Base-by-base conservation (phyloP, 352 stramenopile genomes). In the Phytophthora sansomeana region DNA sequence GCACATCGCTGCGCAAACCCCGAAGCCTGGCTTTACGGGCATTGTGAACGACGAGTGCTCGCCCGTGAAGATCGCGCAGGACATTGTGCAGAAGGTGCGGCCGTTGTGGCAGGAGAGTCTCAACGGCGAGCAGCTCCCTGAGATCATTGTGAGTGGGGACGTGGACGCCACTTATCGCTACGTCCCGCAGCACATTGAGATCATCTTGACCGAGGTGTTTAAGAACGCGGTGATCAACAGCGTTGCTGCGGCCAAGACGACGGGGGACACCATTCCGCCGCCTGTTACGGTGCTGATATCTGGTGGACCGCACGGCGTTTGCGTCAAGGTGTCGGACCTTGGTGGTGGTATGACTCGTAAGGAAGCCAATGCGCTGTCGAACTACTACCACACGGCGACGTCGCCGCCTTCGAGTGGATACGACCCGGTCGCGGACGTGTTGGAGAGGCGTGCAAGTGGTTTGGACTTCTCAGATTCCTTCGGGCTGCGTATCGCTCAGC, bases 401-500 rank as follows among this genome's bases (percentile, higher is more conserved):
- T 59, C 56, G 0, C 56, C 52, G 2, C 41, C 48, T 4, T 59
- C 56, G 39, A 75, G 64, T 11, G 47, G 70, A 33, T 94, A 94
- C 71, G 86, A 94, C 35, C 86, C 86, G 0, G 83, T 94, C 11
- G 79, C 86, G 8, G 84, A 87, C 1, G 83, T 72, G 43, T 54
- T 94, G n/a, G 86, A 94, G 56, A 74, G 74, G 56, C 82, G 86
- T 49, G 82, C 83, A 0, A 88, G 75, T 14, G 78, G 71, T 32
- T 72, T 94, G 26, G 73, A 91, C 69, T 91, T 92, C 49, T 81
- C 78, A 14, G 76, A 90, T 38, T 94, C 86, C 39, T 94, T 94
- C 71, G 97, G 97, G 1, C 79, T 99, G 39, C 97, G 96, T 43
- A 93, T 95, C 46, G 86, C 86, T 3, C 80, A 81, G 62, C 91